phyloP scores from a whole-genome alignment of 228 moss, liverwort and hornwort species.

The Sphagnum magellanicum region DNA sequence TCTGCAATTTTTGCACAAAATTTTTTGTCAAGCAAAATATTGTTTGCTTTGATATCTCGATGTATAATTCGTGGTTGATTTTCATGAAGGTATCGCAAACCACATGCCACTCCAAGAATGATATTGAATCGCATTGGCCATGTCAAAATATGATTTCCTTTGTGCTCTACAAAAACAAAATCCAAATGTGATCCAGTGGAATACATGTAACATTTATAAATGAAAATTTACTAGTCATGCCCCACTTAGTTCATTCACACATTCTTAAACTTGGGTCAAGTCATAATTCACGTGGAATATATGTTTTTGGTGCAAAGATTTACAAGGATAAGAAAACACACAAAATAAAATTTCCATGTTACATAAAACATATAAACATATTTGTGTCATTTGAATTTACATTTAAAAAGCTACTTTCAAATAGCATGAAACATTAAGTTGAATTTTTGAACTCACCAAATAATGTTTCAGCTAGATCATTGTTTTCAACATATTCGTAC shows the following conservation, averaged over 20 bases:
- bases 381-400: too few species aligned
- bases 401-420: background rate
- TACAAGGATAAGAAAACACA: background rate
- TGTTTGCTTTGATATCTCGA: conserved; percentile 7
- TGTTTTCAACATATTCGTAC: conserved; percentile 27
- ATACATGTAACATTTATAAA: background rate
- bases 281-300: background rate
- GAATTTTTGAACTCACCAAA: conserved; percentile 8
- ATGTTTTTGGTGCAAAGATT: background rate
- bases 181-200: background rate
- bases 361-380: background rate
- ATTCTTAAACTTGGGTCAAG: background rate
- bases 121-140: conserved; percentile 3
- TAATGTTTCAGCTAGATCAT: conserved; percentile 15
- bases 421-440: background rate
- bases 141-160: background rate
- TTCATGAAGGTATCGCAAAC: conserved; percentile 4
- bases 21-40: background rate
- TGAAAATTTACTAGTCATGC: background rate
- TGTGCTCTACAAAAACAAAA: background rate
- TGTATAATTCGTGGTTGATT: conserved; percentile 1
- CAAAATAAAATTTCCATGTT: background rate
- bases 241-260: background rate
- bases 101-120: background rate
- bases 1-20: conserved; percentile 6